Percentiles rank a stretch among this genome's conserved stretches.
phyloP scores from a whole-genome alignment of 345 rosid genomes.

The Hibiscus syriacus region DNA sequence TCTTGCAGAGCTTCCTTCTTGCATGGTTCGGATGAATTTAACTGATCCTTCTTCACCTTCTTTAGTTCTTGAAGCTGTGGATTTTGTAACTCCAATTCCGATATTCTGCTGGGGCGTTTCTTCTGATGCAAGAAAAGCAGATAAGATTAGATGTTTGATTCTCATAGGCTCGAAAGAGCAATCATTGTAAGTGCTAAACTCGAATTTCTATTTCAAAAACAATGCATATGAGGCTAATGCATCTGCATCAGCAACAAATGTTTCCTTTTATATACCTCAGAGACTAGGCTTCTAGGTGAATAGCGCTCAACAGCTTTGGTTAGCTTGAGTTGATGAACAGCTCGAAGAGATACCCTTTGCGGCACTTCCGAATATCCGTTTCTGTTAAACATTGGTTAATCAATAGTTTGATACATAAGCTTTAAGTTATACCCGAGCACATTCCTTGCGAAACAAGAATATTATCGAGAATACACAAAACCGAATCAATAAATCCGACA shows the following conservation, averaged over 20 bases:
- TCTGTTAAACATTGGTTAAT: slow-evolving; percentile 28
- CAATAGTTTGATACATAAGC: neutral
- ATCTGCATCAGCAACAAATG: neutral
- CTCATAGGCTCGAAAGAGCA: neutral
- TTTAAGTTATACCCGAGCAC: neutral
- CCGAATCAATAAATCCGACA: neutral
- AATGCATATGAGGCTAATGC: neutral
- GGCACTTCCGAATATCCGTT: slow-evolving; percentile 57
- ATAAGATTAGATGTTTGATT: neutral
- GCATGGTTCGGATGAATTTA: slow-evolving; percentile 52
- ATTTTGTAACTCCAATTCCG: slow-evolving; percentile 69
- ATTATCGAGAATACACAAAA: neutral
- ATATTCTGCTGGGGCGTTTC: slow-evolving; percentile 75
- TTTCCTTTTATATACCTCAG: slow-evolving; percentile 52
- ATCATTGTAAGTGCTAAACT: neutral
- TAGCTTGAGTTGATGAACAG: slow-evolving; percentile 63
- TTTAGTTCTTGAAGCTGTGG: slow-evolving; percentile 73
- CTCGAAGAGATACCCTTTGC: slow-evolving; percentile 67
- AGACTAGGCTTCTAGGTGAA: slow-evolving; percentile 65
- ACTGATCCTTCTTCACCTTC: slow-evolving; percentile 70
- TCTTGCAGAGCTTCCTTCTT: slow-evolving; percentile 71
- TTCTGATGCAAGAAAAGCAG: slow-evolving; percentile 42
- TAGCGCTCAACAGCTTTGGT: slow-evolving; percentile 56
- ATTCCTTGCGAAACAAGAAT: neutral
- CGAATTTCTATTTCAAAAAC: neutral